Evolutionary conservation across 352 stramenopile species (phyloP).

Genomic region (Hyaloperonospora brassicae): DNA sequence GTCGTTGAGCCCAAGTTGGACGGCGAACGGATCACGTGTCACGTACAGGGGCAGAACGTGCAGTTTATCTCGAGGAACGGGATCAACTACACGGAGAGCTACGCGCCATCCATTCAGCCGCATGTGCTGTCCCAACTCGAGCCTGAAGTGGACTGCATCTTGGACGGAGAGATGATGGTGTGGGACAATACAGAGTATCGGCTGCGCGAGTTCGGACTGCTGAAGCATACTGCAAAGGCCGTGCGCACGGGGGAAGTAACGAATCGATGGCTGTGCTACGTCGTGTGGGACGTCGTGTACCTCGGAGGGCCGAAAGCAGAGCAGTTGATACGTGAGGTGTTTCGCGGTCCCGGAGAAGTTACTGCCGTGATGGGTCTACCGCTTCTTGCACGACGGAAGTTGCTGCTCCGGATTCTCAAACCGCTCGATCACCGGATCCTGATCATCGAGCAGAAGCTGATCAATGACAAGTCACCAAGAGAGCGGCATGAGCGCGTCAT

Average conservation of each 20-base stretch:
- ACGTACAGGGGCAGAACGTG: slow-evolving; percentile 47
- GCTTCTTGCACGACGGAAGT: slow-evolving; percentile 42
- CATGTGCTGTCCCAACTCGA: slow-evolving; percentile 58
- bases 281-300: slow-evolving; percentile 82
- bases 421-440: slow-evolving; percentile 65
- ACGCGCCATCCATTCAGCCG: slow-evolving; percentile 48
- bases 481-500: slow-evolving; percentile 76
- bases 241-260: slow-evolving; percentile 41
- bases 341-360: slow-evolving; percentile 44
- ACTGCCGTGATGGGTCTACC: slow-evolving; percentile 70
- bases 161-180: slow-evolving; percentile 86
- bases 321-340: slow-evolving; percentile 56
- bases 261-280: slow-evolving; percentile 74
- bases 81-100: slow-evolving; percentile 74
- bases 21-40: slow-evolving; percentile 76
- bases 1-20: slow-evolving; percentile 83
- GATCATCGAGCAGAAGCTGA: slow-evolving; percentile 74
- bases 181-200: slow-evolving; percentile 79
- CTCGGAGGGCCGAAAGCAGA: slow-evolving; percentile 36
- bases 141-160: slow-evolving; percentile 54
- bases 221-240: slow-evolving; percentile 74
- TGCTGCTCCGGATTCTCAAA: slow-evolving; percentile 60
- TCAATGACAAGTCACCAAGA: slow-evolving; percentile 65
- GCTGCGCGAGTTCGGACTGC: slow-evolving; percentile 65
- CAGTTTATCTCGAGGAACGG: slow-evolving; percentile 84